phyloP scores from a whole-genome alignment of 306 rosid species.

The Glycine latifolia region DNA sequence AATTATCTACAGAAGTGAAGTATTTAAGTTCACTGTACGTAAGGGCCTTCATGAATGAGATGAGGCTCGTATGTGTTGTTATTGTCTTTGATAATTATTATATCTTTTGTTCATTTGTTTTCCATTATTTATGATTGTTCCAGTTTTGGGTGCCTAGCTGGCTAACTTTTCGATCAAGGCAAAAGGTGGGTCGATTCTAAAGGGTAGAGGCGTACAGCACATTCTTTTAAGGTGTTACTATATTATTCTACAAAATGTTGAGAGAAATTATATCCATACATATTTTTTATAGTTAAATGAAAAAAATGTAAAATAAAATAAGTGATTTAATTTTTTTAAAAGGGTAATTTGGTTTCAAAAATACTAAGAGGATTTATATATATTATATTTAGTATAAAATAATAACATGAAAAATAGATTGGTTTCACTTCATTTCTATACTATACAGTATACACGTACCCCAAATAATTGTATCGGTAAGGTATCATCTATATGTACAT shows the following conservation, averaged over 20 bases:
- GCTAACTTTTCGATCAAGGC: conserved; percentile 27
- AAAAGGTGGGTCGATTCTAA: neutral
- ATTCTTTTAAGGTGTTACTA: no score
- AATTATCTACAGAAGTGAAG: neutral
- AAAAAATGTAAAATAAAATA: no score
- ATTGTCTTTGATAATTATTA: conserved; percentile 31
- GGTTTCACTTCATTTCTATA: neutral
- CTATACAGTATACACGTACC: neutral
- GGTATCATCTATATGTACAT: neutral
- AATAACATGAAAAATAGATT: neutral
- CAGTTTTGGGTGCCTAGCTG: conserved; percentile 38
- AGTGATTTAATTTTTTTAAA: no score
- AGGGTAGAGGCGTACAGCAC: neutral
- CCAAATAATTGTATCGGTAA: conserved; percentile 22
- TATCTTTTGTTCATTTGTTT: neutral
- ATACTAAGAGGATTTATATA: neutral
- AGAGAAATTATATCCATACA: neutral
- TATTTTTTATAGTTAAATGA: no score
- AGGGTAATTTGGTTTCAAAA: no score
- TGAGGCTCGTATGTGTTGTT: conserved; percentile 31
- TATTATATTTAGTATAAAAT: neutral
- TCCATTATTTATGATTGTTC: conserved; percentile 32
- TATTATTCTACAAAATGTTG: no score
- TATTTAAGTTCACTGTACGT: neutral
- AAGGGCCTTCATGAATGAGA: neutral